Percentiles rank a stretch among this genome's conserved stretches.
Evolutionary conservation across 2,329 filamentous ascomycete species (phyloP).

Genomic region (Neurospora sp.): DNA sequence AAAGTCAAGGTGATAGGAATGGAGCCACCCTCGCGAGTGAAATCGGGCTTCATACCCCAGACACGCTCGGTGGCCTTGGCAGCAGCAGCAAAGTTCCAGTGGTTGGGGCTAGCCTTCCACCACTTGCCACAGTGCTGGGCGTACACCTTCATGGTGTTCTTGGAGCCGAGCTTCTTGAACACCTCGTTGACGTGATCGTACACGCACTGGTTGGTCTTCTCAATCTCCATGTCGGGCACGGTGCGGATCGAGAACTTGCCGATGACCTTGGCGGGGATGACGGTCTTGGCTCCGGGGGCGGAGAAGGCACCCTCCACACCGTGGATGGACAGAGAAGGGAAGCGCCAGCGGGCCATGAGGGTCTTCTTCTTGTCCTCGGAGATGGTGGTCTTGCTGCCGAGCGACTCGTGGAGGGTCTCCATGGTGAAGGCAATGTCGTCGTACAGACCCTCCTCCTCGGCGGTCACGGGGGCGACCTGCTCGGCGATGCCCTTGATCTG

Average conservation of each 20-base stretch:
- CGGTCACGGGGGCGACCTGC: conserved; percentile 79
- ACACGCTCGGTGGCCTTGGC: conserved; percentile 94
- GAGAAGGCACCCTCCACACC: conserved; percentile 93
- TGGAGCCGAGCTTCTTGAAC: conserved; percentile 79
- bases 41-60: conserved; percentile 86
- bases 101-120: conserved; percentile 96
- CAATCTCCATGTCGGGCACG: conserved; percentile 93
- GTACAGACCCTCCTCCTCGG: conserved; percentile 83
- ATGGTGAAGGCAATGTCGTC: conserved; percentile 88
- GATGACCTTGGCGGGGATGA: conserved; percentile 94
- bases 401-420: conserved; percentile 84
- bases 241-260: conserved; percentile 98
- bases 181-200: conserved; percentile 73
- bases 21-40: conserved; percentile 92
- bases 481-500: conserved; percentile 89
- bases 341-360: conserved; percentile 93
- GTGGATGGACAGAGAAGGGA: conserved; percentile 87
- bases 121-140: conserved; percentile 91
- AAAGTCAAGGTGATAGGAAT: conserved; percentile 97
- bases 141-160: conserved; percentile 78
- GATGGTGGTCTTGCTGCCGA: conserved; percentile 83
- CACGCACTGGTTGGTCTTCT: conserved; percentile 76
- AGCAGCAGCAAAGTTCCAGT: conserved; percentile 97
- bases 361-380: conserved; percentile 81
- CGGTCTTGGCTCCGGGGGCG: conserved; percentile 88